Evolutionary conservation across 176 grass and related monocot genomes (phyloP).

Genomic region (Luzula sylvatica): DNA sequence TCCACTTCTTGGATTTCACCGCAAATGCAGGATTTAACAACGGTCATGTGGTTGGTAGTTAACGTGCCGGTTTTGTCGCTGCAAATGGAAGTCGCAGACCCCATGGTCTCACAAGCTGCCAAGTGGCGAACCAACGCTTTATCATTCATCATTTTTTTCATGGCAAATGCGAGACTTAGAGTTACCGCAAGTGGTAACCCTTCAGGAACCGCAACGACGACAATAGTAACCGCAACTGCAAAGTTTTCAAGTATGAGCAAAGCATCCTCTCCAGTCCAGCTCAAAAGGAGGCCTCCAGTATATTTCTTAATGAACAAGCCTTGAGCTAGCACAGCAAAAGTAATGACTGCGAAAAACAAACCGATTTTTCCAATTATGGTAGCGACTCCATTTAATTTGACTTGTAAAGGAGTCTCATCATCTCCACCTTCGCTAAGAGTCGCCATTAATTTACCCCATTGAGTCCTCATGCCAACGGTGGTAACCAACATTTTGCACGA

Average conservation of each 20-base stretch:
- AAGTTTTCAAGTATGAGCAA: constrained; percentile 76
- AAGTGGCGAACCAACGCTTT: constrained; percentile 82
- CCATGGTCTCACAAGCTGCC: constrained; percentile 98
- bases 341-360: constrained; percentile 85
- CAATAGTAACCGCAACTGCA: constrained; percentile 94
- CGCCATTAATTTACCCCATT: constrained; percentile 95
- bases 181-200: constrained; percentile 94
- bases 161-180: constrained; percentile 87
- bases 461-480: constrained; percentile 90
- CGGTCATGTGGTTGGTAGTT: constrained; percentile 94
- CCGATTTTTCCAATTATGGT: constrained; percentile 87
- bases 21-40: constrained; percentile 85
- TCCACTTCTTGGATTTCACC: constrained; percentile 51
- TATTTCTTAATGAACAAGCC: constrained; percentile 51
- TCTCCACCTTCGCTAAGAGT: constrained; percentile 94
- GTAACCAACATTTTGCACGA: constrained; percentile 89
- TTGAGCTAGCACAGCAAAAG: constrained; percentile 84
- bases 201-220: constrained; percentile 97
- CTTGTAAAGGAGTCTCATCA: constrained; percentile 94
- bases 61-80: constrained; percentile 95
- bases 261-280: constrained; percentile 86
- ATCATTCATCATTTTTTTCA: constrained; percentile 99
- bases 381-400: constrained; percentile 54
- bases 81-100: constrained; percentile 90
- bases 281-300: constrained; percentile 26